phyloP scores from a whole-genome alignment of 2,329 filamentous ascomycete genomes.

The Cordyceps cateniannulata region DNA sequence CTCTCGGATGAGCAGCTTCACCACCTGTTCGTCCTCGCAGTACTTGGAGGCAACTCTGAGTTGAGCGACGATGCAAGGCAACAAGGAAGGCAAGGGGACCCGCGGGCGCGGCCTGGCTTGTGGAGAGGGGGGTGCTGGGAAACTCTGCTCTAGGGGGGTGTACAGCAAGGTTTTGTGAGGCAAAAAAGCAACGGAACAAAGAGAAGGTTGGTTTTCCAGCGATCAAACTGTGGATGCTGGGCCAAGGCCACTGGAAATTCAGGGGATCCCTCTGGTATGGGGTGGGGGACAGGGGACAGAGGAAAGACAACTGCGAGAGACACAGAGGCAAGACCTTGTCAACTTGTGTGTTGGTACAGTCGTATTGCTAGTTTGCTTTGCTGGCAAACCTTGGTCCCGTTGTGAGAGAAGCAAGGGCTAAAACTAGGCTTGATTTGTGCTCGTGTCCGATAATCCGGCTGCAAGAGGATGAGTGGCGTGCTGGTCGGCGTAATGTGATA shows the following conservation, averaged over 20 bases:
- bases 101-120: background rate
- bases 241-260: background rate
- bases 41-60: background rate
- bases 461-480: background rate
- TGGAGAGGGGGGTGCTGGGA: background rate
- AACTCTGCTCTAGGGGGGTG: background rate
- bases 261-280: background rate
- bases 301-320: too few species aligned
- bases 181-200: constrained; percentile 1
- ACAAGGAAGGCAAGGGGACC: background rate
- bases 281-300: background rate
- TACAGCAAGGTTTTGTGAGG: background rate
- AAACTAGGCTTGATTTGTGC: too few species aligned
- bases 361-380: background rate
- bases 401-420: too few species aligned
- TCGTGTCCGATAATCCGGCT: background rate
- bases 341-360: constrained; percentile 2
- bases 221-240: constrained; percentile 7
- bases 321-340: too few species aligned
- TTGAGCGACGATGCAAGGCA: background rate
- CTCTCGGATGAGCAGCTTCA: too few species aligned
- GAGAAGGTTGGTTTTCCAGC: background rate
- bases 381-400: too few species aligned
- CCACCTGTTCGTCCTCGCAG: background rate
- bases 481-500: background rate